phyloP scores from a whole-genome alignment of 164 flowering plant genomes.

The Vitis rotundifolia region DNA sequence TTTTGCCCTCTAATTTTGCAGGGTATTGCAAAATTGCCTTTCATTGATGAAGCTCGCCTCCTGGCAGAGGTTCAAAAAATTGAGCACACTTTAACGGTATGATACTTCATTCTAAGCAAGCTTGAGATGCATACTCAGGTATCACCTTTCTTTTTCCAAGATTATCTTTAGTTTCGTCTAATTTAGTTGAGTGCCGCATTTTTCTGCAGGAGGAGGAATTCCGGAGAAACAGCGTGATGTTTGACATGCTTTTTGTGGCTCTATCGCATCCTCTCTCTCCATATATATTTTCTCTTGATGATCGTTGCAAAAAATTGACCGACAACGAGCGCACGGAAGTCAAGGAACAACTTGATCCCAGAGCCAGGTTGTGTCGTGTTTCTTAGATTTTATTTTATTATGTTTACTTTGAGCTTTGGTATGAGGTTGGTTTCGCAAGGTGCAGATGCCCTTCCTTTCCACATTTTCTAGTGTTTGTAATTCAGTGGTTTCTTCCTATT shows the following conservation, averaged over 20 bases:
- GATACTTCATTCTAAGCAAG: background rate
- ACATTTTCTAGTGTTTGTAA: too few relatives aligned
- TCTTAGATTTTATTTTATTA: background rate
- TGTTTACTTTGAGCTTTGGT: too few relatives aligned
- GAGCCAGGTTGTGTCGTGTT: conserved; percentile 60
- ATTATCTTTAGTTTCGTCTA: background rate
- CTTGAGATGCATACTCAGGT: background rate
- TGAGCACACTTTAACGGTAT: conserved; percentile 85
- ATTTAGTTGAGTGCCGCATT: background rate
- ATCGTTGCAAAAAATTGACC: conserved; percentile 63
- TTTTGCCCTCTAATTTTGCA: conserved; percentile 15
- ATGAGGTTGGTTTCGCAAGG: too few relatives aligned
- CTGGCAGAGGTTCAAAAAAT: conserved; percentile 76
- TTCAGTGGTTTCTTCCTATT: too few relatives aligned
- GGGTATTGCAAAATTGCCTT: conserved; percentile 97
- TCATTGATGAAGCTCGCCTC: conserved; percentile 90
- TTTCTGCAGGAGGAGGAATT: conserved; percentile 79
- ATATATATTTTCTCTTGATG: conserved; percentile 76
- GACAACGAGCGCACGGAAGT: conserved; percentile 53
- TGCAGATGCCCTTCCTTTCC: too few relatives aligned
- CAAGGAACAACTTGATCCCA: conserved; percentile 68
- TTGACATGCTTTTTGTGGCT: conserved; percentile 83
- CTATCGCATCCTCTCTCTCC: conserved; percentile 80
- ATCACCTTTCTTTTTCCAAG: background rate
- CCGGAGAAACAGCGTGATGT: conserved; percentile 83